These are phyloP conservation scores for Aspergillus oerlinghausenensis DNA, from an alignment of 2,329 filamentous ascomycete species.

Conservation along the genomic window DNA sequence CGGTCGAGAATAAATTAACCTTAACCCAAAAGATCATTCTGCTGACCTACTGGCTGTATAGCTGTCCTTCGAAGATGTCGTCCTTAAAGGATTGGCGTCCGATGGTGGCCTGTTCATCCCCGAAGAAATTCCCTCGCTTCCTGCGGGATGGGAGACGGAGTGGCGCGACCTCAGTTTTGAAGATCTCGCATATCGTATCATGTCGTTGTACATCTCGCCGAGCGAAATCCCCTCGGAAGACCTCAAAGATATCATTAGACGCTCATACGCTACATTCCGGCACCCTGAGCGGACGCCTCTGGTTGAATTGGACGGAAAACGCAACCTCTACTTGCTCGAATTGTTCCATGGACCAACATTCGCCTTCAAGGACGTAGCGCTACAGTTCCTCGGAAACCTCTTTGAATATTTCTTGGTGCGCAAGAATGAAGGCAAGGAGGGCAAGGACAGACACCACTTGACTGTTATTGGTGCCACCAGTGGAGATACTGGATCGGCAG, in stretches of 20 bases:
- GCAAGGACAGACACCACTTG: slow-evolving; percentile 67
- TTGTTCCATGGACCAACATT: slow-evolving; percentile 95
- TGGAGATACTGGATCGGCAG: slow-evolving; percentile 84
- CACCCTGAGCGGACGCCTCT: slow-evolving; percentile 72
- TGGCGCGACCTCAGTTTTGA: slow-evolving; percentile 25
- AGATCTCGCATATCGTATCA: slow-evolving; percentile 63
- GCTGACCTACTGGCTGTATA: slow-evolving; percentile 14
- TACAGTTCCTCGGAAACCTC: slow-evolving; percentile 94
- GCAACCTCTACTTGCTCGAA: slow-evolving; percentile 80
- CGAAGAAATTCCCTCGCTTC: slow-evolving; percentile 43
- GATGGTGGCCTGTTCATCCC: slow-evolving; percentile 90
- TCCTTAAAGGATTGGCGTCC: slow-evolving; percentile 79
- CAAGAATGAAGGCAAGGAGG: slow-evolving; percentile 40
- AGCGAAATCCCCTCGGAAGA: slow-evolving; percentile 76
- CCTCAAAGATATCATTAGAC: slow-evolving; percentile 74
- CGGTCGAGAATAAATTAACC: slow-evolving; percentile 6
- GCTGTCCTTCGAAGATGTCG: slow-evolving; percentile 83
- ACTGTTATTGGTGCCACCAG: slow-evolving; percentile 84
- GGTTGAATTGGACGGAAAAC: slow-evolving; percentile 64
- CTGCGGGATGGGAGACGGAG: slow-evolving; percentile 20
- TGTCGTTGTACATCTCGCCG: slow-evolving; percentile 80
- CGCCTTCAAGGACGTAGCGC: slow-evolving; percentile 90
- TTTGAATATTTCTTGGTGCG: slow-evolving; percentile 52
- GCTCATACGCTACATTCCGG: slow-evolving; percentile 87
- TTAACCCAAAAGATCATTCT: neutral